Evolutionary conservation across 495 filamentous ascomycete genomes (phyloP), one percentile per base, ranked within the genome.

Genomic region (Hypomontagnella submonticulosa): DNA sequence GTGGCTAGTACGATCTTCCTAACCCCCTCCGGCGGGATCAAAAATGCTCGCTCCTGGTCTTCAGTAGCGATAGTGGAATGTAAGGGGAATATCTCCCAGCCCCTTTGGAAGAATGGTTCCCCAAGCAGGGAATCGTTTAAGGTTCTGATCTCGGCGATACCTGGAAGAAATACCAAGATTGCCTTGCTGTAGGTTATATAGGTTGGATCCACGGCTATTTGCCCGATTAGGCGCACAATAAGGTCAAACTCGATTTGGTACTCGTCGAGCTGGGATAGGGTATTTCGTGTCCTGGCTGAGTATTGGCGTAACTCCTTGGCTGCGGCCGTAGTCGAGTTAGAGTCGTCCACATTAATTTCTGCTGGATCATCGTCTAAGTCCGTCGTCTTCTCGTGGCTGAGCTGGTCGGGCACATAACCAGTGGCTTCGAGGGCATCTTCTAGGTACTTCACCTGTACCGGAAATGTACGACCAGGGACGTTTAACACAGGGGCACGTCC

Each of bases 61-160:
- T 97, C 95, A 53, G 88, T 96, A n/a, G 94, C 89, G 70, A 99
- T 96, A 1, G 90, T 92, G 1, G 94, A 97, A 75, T 99, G 95
- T 36, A 97, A 83, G 2, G 91, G 88, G 75, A 96, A 90, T 11
- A 97, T 81, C 46, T 90, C 84, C 92, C 93, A 97, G 49, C 73
- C 73, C 4, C 75, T 72, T 13, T 86, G 81, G 75, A 97, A 96
- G 2, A 79, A 77, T 1, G 85, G 85, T 66, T 95, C 87, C 1
- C 88, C 85, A 4, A 88, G 67, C 9, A 99, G 80, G 67, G 93
- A 87, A 61, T 96, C 91, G 72, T 96, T 92, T 37, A 97, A 75
- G 20, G 89, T 87, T 57, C 93, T 84, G 65, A 99, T 99, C 71
- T 99, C 95, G 12, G 89, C 92, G 66, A 97, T 90, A 64, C 95